Evolutionary conservation across 2,329 filamentous ascomycete species (phyloP).

Genomic region (Penicillium janthinellum): DNA sequence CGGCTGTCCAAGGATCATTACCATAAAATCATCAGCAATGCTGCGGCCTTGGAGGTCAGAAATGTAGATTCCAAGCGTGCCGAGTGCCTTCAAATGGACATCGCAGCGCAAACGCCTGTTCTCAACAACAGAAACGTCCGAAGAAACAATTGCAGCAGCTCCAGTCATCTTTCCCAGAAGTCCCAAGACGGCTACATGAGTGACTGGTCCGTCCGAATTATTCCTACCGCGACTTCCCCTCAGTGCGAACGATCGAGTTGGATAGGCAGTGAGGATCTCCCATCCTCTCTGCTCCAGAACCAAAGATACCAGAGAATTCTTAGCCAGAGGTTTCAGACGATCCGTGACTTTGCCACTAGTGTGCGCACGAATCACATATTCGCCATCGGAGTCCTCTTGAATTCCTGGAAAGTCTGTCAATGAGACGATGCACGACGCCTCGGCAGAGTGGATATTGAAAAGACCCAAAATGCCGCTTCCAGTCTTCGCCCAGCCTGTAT

Average conservation of each 20-base stretch:
- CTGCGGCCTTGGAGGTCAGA: constrained; percentile 65
- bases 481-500: constrained; percentile 67
- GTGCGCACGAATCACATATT: constrained; percentile 76
- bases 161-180: constrained; percentile 89
- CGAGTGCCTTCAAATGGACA: constrained; percentile 76
- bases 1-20: constrained; percentile 70
- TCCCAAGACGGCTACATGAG: constrained; percentile 68
- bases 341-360: constrained; percentile 61
- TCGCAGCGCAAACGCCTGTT: constrained; percentile 66
- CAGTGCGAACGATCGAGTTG: constrained; percentile 59
- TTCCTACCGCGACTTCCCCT: constrained; percentile 32
- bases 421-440: constrained; percentile 68
- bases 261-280: constrained; percentile 79
- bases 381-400: constrained; percentile 45
- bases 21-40: constrained; percentile 68
- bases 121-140: constrained; percentile 59
- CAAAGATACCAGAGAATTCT: constrained; percentile 58
- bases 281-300: constrained; percentile 68
- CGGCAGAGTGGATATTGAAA: constrained; percentile 73
- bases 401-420: constrained; percentile 75
- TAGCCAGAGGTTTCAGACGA: constrained; percentile 36
- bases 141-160: constrained; percentile 71
- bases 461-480: constrained; percentile 78
- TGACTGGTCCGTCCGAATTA: constrained; percentile 41
- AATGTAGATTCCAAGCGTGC: constrained; percentile 71